Evolutionary conservation across 2,329 filamentous ascomycete species (phyloP).

Genomic region (Fusarium sp.): DNA sequence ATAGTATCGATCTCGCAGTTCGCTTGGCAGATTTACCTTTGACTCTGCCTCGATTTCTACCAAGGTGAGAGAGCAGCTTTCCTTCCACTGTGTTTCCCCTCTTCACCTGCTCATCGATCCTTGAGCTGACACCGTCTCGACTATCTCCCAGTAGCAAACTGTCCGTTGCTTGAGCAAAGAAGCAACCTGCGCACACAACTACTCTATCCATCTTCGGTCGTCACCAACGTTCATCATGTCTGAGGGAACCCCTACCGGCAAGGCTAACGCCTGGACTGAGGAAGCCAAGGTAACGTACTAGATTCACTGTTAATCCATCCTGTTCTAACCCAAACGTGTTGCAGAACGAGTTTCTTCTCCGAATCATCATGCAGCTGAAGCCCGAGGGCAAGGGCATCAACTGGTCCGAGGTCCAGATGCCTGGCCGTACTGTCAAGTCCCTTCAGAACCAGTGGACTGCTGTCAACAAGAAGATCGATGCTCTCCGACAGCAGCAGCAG

Average conservation of each 20-base stretch:
- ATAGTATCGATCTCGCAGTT: not conserved
- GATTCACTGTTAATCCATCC: not conserved
- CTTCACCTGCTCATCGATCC: not conserved
- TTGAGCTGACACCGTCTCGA: not conserved
- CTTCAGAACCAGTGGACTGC: conserved; percentile 51
- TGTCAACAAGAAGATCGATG: conserved; percentile 49
- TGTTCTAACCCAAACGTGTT: not conserved
- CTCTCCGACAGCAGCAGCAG: conserved; percentile 43
- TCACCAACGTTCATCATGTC: conserved; percentile 35
- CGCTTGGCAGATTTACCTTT: not conserved
- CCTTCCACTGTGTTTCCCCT: not conserved
- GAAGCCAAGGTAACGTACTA: conserved; percentile 46
- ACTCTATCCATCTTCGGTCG: no score
- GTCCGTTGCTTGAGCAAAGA: not conserved
- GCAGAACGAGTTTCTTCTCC: conserved; percentile 50
- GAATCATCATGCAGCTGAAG: conserved; percentile 48
- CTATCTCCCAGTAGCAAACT: not conserved
- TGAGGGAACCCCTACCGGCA: conserved; percentile 27
- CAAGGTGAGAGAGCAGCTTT: not conserved
- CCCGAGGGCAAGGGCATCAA: conserved; percentile 48
- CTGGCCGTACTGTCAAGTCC: conserved; percentile 51
- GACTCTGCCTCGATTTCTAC: not conserved
- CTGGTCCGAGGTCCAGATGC: conserved; percentile 50
- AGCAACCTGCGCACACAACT: not conserved
- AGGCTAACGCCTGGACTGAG: conserved; percentile 50